Evolutionary conservation across 495 filamentous ascomycete genomes (phyloP), one percentile per base, ranked within the genome.

Genomic region (Neurospora sp.): DNA sequence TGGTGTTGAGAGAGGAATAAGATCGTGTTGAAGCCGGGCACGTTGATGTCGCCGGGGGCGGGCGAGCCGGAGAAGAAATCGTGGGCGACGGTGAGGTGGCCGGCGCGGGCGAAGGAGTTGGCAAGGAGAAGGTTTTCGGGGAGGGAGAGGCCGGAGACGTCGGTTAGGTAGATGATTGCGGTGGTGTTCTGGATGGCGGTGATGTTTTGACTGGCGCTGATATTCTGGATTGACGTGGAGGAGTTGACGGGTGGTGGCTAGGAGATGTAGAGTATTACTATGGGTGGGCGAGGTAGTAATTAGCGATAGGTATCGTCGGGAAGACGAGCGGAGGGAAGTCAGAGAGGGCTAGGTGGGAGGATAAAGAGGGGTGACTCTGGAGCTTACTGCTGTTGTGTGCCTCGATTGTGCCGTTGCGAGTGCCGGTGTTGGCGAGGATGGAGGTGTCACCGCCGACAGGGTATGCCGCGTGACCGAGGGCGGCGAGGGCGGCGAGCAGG

Each of bases 11-110:
- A 81, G 39, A 88, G 76, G 87, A 93, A 94, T 0, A 76, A 76
- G 6, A 79, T 81, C 23, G 89, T 72, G 76, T 91, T 84, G 77
- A 87, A 88, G 75, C 80, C 87, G 46, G 83, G 86, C 5, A 83
- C 79, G 81, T 89, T 88, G 75, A 84, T 78, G 74, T 85, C 83
- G 23, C 69, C 74, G 0, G 81, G 78, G 44, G 87, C 84, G 6
- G 83, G 83, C 72, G 90, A 87, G 72, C 90, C 91, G 41, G 86
- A 79, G 84, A 94, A 92, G 72, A 94, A 84, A 78, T 96, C 93
- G 16, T 92, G 93, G 73, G 92, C 86, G 31, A 93, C 81, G 72
- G 89, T 89, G 41, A 92, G 85, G 82, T 93, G 94, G 69, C 92
- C 93, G 72, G 91, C 91, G 76, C 87, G 87, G 71, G 92, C 92